A percentile compares a stretch with the other conserved stretches of the same genome.
phyloP scores from a whole-genome alignment of 768 basidiomycete species.

The Podaxis sp. region DNA sequence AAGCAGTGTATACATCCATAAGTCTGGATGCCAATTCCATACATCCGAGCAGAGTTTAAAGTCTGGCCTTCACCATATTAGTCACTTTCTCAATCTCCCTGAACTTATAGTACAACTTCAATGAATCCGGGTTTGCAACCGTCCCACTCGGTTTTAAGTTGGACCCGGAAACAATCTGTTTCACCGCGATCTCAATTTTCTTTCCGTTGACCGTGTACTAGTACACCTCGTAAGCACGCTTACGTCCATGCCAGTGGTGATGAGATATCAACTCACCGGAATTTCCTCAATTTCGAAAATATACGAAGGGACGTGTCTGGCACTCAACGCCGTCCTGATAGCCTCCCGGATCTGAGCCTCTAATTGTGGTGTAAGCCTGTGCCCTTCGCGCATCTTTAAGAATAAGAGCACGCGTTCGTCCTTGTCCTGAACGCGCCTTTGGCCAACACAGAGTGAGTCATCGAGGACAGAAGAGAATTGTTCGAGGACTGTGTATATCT shows the following conservation, averaged over 20 bases:
- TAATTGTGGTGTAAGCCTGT: conserved; percentile 42
- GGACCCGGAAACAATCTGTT: conserved; percentile 72
- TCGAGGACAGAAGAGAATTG: conserved; percentile 54
- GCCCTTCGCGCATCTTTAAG: conserved; percentile 57
- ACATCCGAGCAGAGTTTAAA: conserved; percentile 12
- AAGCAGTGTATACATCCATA: no score
- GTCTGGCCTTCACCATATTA: conserved; percentile 17
- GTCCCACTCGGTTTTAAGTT: conserved; percentile 69
- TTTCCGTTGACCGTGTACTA: conserved; percentile 79
- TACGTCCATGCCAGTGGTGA: background rate
- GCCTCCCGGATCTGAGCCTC: conserved; percentile 50
- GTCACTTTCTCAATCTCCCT: conserved; percentile 43
- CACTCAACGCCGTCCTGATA: conserved; percentile 61
- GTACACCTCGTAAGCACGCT: background rate
- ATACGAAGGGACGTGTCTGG: conserved; percentile 73
- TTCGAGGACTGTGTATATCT: conserved; percentile 76
- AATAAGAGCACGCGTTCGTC: conserved; percentile 81
- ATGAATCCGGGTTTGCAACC: conserved; percentile 69
- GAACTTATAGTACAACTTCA: conserved; percentile 65
- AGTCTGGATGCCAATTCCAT: background rate
- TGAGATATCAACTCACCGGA: conserved; percentile 47
- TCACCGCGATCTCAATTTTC: conserved; percentile 79
- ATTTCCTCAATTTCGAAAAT: conserved; percentile 67
- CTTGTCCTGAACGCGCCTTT: conserved; percentile 56
- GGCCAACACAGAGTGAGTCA: conserved; percentile 75